Evolutionary conservation across 495 filamentous ascomycete genomes (phyloP).

Genomic region (Xylaria curta): DNA sequence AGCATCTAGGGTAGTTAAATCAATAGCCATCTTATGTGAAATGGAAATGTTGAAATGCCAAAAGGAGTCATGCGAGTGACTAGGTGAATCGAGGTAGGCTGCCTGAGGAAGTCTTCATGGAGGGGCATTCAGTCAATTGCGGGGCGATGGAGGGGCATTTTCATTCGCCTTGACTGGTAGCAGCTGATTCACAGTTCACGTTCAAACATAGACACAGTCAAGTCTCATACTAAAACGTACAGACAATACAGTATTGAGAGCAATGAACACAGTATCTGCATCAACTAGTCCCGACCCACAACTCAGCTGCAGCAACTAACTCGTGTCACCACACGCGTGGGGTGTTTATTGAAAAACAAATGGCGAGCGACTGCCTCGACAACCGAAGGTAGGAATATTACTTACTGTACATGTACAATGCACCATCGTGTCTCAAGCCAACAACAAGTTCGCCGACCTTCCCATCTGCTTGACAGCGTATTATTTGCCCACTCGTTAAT

Average conservation of each 20-base stretch:
- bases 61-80: not conserved
- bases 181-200: not conserved
- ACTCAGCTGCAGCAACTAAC: not conserved
- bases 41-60: not conserved
- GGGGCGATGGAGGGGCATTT: constrained; percentile 21
- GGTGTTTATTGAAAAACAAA: constrained; percentile 43
- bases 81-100: not conserved
- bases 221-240: not conserved
- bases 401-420: constrained; percentile 1
- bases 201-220: not conserved
- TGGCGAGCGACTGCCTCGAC: constrained; percentile 23
- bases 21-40: constrained; percentile 41
- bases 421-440: constrained; percentile 11
- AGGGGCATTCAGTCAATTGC: constrained; percentile 22
- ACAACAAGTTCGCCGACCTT: constrained; percentile 8
- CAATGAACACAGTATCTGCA: not conserved
- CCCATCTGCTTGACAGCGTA: constrained; percentile 3
- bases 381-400: constrained; percentile 21
- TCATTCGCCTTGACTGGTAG: not conserved
- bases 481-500: not conserved
- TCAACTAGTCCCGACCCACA: not conserved
- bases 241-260: not conserved
- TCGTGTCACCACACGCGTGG: constrained; percentile 18
- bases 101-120: constrained; percentile 11
- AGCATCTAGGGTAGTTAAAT: constrained; percentile 64